Conservation (phyloP, 805 yeast genomes). For the Wickerhamiella parazyma region DNA sequence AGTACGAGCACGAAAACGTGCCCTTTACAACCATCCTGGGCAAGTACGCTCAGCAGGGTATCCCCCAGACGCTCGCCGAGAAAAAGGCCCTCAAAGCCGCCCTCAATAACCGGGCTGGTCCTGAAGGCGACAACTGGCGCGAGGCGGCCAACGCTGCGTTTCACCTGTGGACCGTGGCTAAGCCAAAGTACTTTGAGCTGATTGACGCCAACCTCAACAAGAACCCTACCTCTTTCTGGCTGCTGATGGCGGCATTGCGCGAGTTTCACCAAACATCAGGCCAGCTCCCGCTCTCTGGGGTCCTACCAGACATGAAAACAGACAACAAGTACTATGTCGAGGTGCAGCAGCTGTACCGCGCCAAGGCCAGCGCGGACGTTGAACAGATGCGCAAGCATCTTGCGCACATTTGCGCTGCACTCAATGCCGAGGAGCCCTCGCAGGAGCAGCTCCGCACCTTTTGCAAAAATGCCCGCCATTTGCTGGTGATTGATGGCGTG, state of each 20-base stretch:
- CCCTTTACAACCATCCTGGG: constrained; percentile 56
- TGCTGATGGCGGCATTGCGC: constrained; percentile 40
- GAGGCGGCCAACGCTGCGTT: constrained; percentile 38
- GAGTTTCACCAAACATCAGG: constrained; percentile 30
- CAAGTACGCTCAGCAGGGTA: constrained; percentile 32
- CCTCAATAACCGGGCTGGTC: constrained; percentile 27
- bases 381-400: not conserved
- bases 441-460: constrained; percentile 34
- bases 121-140: constrained; percentile 36
- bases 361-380: constrained; percentile 41
- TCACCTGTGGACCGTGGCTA: constrained; percentile 27
- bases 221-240: constrained; percentile 40
- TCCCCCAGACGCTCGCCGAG: constrained; percentile 28
- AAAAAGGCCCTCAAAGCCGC: constrained; percentile 31
- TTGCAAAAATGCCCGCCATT: constrained; percentile 40
- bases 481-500: constrained; percentile 34
- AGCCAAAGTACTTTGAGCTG: constrained; percentile 15
- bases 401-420: not conserved
- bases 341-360: constrained; percentile 44
- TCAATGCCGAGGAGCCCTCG: not conserved
- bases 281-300: constrained; percentile 58
- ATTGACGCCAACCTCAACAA: not conserved
- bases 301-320: constrained; percentile 80
- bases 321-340: constrained; percentile 47
- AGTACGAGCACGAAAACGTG: constrained; percentile 38